Evolutionary conservation across 129 eudicot species (phyloP).

Genomic region (Chrysanthemum lavandulifolium): DNA sequence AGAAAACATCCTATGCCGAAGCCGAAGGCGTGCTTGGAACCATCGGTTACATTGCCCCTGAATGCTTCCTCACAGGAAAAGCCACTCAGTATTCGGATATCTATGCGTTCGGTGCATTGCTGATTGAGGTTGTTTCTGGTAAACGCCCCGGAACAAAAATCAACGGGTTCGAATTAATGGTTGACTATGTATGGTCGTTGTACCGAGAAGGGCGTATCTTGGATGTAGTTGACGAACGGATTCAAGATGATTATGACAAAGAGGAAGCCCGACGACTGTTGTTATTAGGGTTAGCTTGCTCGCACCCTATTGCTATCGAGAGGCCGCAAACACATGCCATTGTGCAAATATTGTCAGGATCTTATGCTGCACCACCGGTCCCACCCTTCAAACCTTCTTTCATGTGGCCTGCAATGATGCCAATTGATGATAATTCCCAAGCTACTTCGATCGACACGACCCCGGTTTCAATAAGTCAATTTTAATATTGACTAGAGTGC

Average conservation of each 20-base stretch:
- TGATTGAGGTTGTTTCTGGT: slow-evolving; percentile 74
- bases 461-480: slow-evolving; percentile 39
- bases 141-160: slow-evolving; percentile 64
- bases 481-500: slow-evolving; percentile 60
- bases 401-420: slow-evolving; percentile 69
- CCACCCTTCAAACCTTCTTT: slow-evolving; percentile 82
- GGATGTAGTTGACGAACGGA: slow-evolving; percentile 56
- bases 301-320: slow-evolving; percentile 66
- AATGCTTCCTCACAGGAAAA: slow-evolving; percentile 85
- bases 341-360: slow-evolving; percentile 65
- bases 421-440: slow-evolving; percentile 39
- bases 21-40: slow-evolving; percentile 41
- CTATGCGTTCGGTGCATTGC: slow-evolving; percentile 76
- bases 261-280: slow-evolving; percentile 69
- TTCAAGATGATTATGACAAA: slow-evolving; percentile 45
- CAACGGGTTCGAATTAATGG: slow-evolving; percentile 54
- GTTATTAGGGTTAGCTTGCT: slow-evolving; percentile 80
- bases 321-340: slow-evolving; percentile 69
- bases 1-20: not conserved
- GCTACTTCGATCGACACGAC: slow-evolving; percentile 41
- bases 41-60: slow-evolving; percentile 55
- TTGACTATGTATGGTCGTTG: slow-evolving; percentile 83
- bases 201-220: slow-evolving; percentile 62
- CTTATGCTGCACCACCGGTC: slow-evolving; percentile 51
- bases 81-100: slow-evolving; percentile 81